A percentile compares a stretch with the other conserved stretches of the same genome.
phyloP scores from a whole-genome alignment of 306 rosid species.

The Boehmeria nivea region DNA sequence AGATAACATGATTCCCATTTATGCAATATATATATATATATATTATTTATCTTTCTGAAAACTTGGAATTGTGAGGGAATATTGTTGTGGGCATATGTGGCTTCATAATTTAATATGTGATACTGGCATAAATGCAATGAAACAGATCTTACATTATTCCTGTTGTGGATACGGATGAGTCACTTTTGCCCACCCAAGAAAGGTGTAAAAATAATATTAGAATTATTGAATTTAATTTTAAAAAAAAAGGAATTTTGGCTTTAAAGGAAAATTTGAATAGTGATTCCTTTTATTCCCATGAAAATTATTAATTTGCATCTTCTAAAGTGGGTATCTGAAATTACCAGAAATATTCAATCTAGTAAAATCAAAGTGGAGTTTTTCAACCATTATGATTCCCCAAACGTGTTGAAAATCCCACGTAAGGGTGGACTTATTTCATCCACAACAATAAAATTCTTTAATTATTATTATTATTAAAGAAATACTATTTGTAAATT shows the following conservation, averaged over 20 bases:
- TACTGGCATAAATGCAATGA: conserved; percentile 31
- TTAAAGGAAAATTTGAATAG: conserved; percentile 3
- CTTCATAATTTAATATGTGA: conserved; percentile 17
- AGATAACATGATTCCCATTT: conserved; percentile 15
- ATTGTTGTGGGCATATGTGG: conserved; percentile 24
- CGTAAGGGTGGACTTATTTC: background rate
- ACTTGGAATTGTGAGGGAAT: conserved; percentile 17
- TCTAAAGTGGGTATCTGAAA: conserved; percentile 40
- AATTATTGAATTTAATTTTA: background rate
- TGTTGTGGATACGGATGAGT: conserved; percentile 32
- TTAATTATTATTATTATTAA: no score
- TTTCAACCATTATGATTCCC: conserved; percentile 18
- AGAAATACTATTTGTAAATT: no score
- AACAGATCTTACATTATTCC: conserved; percentile 32
- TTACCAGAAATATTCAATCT: conserved; percentile 27
- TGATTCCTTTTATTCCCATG: background rate
- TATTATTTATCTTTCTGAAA: background rate
- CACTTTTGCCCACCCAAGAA: conserved; percentile 28
- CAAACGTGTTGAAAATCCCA: conserved; percentile 8
- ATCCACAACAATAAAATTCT: background rate
- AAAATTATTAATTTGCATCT: conserved; percentile 36
- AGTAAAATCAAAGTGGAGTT: conserved; percentile 27
- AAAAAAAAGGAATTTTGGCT: background rate
- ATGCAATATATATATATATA: background rate
- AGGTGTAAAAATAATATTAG: background rate